Base-by-base conservation (phyloP, 129 eudicot genomes). In the Artemisia tridentata region DNA sequence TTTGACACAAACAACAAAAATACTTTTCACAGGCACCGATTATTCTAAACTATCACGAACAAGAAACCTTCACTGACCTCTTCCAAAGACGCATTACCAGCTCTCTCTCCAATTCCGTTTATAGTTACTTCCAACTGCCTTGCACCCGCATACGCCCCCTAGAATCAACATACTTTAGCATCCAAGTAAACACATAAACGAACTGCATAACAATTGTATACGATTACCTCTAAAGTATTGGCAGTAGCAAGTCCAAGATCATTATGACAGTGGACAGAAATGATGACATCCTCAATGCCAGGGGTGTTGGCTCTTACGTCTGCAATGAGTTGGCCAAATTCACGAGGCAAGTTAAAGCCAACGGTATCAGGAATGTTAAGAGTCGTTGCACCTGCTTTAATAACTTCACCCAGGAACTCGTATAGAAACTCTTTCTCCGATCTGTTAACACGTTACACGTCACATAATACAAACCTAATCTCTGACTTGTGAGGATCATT, bases 71-170 rank as follows among this genome's bases (percentile, higher is more conserved):
- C 68, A 63, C 68, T 31, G 23, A 91, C 97, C 90, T 91, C 97
- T 80, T 91, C 97, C 51, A 91, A 63, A 65, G 95, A 88, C 38
- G 97, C 95, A 76, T 91, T 91, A 12, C 97, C 97, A 74, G 97
- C 97, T 84, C 97, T 85, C 64, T 91, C 97, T 27, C 97, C 97
- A 18, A 91, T 91, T 52, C 97, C 97, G 71, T 91, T 91, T 59
- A 91, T 82, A 5, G 97, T 91, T 46, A 88, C 95, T 75, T 91
- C 97, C 12, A 91, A 47, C 68, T 91, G 97, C 68, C 97, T 80
- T 51, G 97, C 97, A 54, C 97, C 97, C 46, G 95, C 85, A 81
- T 76, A 76, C 57, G 90, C 97, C 29, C 97, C 97, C 97, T 91
- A 57, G 62, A 56, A 78, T 11, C 25, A 27, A 68, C 15, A 64